Conservation (phyloP, 148 eudicot genomes). For the Rhododendron henanense region DNA sequence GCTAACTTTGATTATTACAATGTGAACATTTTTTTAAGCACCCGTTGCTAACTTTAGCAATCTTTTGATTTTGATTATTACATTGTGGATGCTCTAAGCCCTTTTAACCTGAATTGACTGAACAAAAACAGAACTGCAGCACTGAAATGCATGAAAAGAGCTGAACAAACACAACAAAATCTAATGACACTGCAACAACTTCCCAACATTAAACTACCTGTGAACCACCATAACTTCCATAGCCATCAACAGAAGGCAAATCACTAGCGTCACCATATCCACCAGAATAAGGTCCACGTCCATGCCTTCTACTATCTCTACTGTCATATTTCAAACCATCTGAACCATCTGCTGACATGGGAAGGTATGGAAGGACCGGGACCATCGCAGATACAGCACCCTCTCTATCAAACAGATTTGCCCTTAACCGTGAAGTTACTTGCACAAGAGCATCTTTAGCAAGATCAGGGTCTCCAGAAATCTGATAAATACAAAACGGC, state of each 20-base stretch:
- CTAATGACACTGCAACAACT: background rate
- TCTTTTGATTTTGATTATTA: too few relatives aligned
- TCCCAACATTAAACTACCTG: slow-evolving; percentile 45
- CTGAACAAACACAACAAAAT: background rate
- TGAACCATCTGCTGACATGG: slow-evolving; percentile 56
- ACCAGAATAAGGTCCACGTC: slow-evolving; percentile 75
- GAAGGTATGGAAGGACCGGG: slow-evolving; percentile 89
- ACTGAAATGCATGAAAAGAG: background rate
- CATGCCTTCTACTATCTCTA: slow-evolving; percentile 74
- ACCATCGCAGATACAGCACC: slow-evolving; percentile 64
- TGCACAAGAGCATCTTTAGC: slow-evolving; percentile 83
- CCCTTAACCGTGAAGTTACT: slow-evolving; percentile 77
- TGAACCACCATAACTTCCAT: slow-evolving; percentile 68
- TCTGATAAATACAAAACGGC: slow-evolving; percentile 29
- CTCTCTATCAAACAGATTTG: slow-evolving; percentile 90
- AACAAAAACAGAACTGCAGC: background rate
- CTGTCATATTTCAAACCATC: slow-evolving; percentile 63
- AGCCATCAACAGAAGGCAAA: slow-evolving; percentile 59
- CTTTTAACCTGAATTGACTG: background rate
- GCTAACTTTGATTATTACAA: too few relatives aligned
- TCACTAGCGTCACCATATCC: slow-evolving; percentile 77
- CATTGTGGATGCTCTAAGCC: background rate
- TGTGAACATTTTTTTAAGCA: too few relatives aligned
- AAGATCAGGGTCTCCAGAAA: slow-evolving; percentile 88
- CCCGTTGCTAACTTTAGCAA: too few relatives aligned